phyloP scores from a whole-genome alignment of 2,329 filamentous ascomycete species.

The Akanthomyces dipterigenus region DNA sequence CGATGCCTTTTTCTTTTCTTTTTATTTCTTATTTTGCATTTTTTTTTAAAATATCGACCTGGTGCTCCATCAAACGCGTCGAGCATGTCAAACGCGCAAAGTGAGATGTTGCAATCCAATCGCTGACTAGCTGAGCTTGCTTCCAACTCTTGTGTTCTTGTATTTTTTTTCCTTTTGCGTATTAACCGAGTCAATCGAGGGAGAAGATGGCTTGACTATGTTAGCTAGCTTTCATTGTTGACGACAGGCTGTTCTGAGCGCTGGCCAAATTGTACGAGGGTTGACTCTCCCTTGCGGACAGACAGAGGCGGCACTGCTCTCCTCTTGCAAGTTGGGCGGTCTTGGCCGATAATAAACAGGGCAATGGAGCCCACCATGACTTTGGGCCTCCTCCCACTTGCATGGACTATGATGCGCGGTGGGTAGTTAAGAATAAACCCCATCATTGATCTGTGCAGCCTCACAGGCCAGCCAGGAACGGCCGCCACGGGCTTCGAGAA shows the following conservation, averaged over 20 bases:
- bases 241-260: not conserved
- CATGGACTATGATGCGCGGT: not conserved
- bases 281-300: not conserved
- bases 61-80: not conserved
- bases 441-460: not conserved
- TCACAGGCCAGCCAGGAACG: not conserved
- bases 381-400: not conserved
- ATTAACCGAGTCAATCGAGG: not conserved
- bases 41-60: too few species aligned
- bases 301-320: not conserved
- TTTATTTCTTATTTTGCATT: too few species aligned
- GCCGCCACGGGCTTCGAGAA: constrained; percentile 3
- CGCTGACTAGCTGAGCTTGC: not conserved
- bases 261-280: not conserved
- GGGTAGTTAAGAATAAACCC: too few species aligned
- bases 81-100: not conserved
- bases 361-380: not conserved
- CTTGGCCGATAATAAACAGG: not conserved
- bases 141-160: not conserved
- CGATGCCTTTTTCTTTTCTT: too few species aligned
- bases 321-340: not conserved
- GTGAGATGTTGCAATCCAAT: constrained; percentile 2
- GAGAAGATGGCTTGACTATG: not conserved
- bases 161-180: not conserved
- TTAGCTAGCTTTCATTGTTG: not conserved